phyloP scores from a whole-genome alignment of 768 basidiomycete genomes.

The Mrakia frigida region DNA sequence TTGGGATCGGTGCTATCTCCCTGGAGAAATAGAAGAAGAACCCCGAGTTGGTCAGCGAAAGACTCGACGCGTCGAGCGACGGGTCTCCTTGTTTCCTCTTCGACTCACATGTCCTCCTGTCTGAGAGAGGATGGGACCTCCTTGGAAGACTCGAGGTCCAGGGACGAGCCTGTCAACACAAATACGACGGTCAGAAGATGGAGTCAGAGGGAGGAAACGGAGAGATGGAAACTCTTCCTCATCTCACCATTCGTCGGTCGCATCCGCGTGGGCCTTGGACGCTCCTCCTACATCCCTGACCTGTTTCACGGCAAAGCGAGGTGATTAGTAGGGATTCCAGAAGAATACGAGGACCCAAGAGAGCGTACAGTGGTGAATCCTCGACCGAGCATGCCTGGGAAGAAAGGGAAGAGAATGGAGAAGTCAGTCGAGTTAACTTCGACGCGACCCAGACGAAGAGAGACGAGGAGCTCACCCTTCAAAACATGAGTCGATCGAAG shows the following conservation, averaged over 20 bases:
- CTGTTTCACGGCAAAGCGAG: neutral
- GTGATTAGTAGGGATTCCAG: neutral
- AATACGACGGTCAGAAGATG: no score
- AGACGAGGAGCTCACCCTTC: no score
- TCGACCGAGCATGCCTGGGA: neutral
- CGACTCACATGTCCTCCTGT: neutral
- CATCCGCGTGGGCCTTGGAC: neutral
- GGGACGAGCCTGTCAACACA: neutral
- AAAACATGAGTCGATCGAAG: neutral
- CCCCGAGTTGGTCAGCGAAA: no score
- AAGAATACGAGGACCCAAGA: neutral
- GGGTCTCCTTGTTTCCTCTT: no score
- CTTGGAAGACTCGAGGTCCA: neutral
- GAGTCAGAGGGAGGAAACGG: no score
- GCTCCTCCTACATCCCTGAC: neutral
- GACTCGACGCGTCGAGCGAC: no score
- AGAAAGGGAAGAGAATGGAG: no score
- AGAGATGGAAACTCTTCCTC: no score
- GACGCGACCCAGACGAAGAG: no score
- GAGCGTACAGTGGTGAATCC: neutral
- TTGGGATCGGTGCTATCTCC: neutral
- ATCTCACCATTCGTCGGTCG: neutral
- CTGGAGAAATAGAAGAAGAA: no score
- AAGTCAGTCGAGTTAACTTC: no score
- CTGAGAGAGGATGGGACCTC: neutral